These are phyloP conservation scores for Fagopyrum esculentum DNA, from an alignment of 148 eudicot species.

Conservation along the genomic window DNA sequence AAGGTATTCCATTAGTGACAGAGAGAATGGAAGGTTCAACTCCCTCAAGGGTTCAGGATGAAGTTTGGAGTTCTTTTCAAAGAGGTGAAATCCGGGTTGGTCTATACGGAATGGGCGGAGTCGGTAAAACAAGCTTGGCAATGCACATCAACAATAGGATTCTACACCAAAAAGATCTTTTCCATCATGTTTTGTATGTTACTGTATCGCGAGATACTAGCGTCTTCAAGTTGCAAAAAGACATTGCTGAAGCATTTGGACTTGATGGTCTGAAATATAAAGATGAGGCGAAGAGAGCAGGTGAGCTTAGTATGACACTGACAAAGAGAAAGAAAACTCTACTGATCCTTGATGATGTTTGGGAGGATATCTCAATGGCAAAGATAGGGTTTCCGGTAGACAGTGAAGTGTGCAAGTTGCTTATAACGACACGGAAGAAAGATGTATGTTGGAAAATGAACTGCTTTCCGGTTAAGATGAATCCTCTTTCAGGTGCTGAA, in stretches of 20 bases:
- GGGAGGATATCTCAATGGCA: slow-evolving; percentile 1
- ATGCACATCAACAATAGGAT: slow-evolving; percentile 4
- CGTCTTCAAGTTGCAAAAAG: slow-evolving; percentile 1
- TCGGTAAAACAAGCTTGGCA: neutral
- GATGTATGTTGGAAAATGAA: slow-evolving; percentile 7
- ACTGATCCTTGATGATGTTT: slow-evolving; percentile 11
- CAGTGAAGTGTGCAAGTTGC: neutral
- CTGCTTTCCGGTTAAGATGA: neutral
- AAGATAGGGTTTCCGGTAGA: neutral
- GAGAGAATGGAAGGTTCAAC: slow-evolving; percentile 1
- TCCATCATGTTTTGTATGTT: slow-evolving; percentile 1
- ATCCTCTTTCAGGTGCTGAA: neutral
- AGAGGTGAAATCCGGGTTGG: neutral
- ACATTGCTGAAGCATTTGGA: neutral
- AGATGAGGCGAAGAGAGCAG: slow-evolving; percentile 6
- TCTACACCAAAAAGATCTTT: neutral
- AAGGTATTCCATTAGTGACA: neutral
- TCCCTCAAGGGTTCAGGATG: neutral
- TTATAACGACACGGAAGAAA: slow-evolving; percentile 3
- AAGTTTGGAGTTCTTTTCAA: slow-evolving; percentile 14
- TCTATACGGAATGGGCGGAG: neutral
- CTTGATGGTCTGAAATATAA: neutral
- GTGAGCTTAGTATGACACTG: neutral
- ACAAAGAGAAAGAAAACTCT: neutral
- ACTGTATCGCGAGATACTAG: slow-evolving; percentile 8